Base-by-base conservation (phyloP, 2,329 filamentous ascomycete genomes). In the Plectosphaerella plurivora region DNA sequence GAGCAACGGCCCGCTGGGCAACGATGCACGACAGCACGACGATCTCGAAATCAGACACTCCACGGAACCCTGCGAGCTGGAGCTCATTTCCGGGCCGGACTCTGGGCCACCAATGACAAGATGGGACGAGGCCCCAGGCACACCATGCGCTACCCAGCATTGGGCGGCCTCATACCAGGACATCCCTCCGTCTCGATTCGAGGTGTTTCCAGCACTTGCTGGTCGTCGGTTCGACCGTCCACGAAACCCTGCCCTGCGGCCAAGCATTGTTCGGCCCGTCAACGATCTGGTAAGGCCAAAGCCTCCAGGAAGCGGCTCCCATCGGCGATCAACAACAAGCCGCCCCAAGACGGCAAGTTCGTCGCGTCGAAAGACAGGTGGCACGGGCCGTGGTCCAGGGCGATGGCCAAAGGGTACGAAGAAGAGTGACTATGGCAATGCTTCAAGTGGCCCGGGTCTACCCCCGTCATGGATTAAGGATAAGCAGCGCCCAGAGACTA, bases 181-280 rank as follows among this genome's bases (percentile, higher is more conserved):
- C 47, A 87, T 94, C 24, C 88, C 88, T 3, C 74, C 84, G 0
- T 83, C 76, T 2, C 82, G 89, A 35, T 95, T 91, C 66, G 87
- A 91, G 60, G 83, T 94, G 41, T 93, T 89, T 61, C 90, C 90
- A 9, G 82, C 87, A 0, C 72, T 71, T 11, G 69, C 70, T 2
- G 69, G 73, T 49, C 75, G 81, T 20, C 73, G 80, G 7, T 63
- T 68, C 15, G 76, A 77, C 45, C 72, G 78, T 15, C 64, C 72
- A 11, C 73, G 78, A 18, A 64, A 69, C 18, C 70, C 67, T 8
- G 69, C 73, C 3, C 65, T 66, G 39, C 70, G 77, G 18, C 67
- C 74, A 3, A 62, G 72, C 3, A 59, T 60, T 2, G 55, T 65
- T 1, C 71, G 73, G 12, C 66, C 68, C 10, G 56, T 61, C 49